A percentile compares a stretch with the other conserved stretches of the same genome.
phyloP scores from a whole-genome alignment of 202 grass and related monocot species.

The Setaria italica region DNA sequence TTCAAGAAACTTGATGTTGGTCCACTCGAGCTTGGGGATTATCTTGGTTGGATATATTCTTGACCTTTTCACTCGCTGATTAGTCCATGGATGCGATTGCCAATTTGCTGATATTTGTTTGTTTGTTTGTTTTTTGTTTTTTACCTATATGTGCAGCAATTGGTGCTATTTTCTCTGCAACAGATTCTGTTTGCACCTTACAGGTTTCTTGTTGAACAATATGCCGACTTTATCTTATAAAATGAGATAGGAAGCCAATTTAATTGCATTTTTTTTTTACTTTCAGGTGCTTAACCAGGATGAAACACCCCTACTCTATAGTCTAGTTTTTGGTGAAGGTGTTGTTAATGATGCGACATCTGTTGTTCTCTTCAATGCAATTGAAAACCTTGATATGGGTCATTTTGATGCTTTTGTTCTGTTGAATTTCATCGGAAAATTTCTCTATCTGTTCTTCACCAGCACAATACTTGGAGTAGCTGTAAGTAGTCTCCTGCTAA shows the following conservation, averaged over 20 bases:
- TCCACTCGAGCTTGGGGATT: slow-evolving; percentile 75
- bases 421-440: slow-evolving; percentile 75
- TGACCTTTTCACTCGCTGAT: slow-evolving; percentile 5
- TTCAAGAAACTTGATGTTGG: slow-evolving; percentile 82
- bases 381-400: slow-evolving; percentile 80
- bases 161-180: slow-evolving; percentile 91
- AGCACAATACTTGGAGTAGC: slow-evolving; percentile 83
- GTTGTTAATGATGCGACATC: slow-evolving; percentile 97
- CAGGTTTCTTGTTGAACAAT: slow-evolving; percentile 66
- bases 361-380: slow-evolving; percentile 95
- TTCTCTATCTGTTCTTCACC: slow-evolving; percentile 75
- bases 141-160: slow-evolving; percentile 66
- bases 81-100: slow-evolving; percentile 30
- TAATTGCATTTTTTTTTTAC: slow-evolving; percentile 44
- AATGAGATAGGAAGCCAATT: slow-evolving; percentile 20
- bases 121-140: neutral
- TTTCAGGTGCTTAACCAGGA: slow-evolving; percentile 96
- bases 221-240: slow-evolving; percentile 25
- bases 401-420: slow-evolving; percentile 73
- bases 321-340: slow-evolving; percentile 96
- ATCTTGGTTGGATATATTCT: slow-evolving; percentile 69
- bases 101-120: slow-evolving; percentile 18
- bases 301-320: slow-evolving; percentile 90
- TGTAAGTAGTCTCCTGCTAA: slow-evolving; percentile 58
- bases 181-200: slow-evolving; percentile 97